Evolutionary conservation across 805 yeast genomes (phyloP).

Genomic region (Candida verbasci): DNA sequence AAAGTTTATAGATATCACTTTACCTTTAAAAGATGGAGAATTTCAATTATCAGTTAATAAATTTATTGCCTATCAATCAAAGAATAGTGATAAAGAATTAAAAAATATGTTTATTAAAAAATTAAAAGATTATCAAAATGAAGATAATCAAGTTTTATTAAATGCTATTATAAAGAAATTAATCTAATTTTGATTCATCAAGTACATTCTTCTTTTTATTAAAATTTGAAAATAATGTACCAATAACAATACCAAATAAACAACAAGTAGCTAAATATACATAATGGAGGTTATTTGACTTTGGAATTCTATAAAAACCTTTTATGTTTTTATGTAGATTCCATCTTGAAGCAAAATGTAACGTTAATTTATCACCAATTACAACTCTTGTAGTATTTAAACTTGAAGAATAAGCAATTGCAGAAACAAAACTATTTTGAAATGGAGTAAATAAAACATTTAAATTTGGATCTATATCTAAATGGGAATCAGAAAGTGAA

Average conservation of each 20-base stretch:
- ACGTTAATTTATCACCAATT: constrained; percentile 60
- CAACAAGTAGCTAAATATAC: not conserved
- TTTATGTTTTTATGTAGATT: constrained; percentile 28
- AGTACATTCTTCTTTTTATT: constrained; percentile 2
- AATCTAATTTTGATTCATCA: constrained; percentile 22
- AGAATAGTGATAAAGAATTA: constrained; percentile 19
- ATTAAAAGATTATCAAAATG: constrained; percentile 16
- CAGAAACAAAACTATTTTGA: constrained; percentile 45
- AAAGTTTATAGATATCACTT: constrained; percentile 51
- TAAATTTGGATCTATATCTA: constrained; percentile 58
- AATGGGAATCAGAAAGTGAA: constrained; percentile 58
- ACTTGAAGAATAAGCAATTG: constrained; percentile 59
- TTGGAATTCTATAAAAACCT: constrained; percentile 39
- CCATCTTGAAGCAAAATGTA: constrained; percentile 62
- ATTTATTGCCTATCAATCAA: constrained; percentile 56
- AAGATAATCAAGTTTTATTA: constrained; percentile 20
- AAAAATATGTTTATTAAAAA: constrained; percentile 1
- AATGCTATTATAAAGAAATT: constrained; percentile 38
- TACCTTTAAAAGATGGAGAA: constrained; percentile 64
- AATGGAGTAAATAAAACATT: constrained; percentile 48
- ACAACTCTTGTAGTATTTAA: constrained; percentile 56
- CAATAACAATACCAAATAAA: constrained; percentile 2
- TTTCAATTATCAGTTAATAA: constrained; percentile 70
- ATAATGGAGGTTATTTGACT: constrained; percentile 1
- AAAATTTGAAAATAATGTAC: constrained; percentile 1